phyloP scores from a whole-genome alignment of 2,329 filamentous ascomycete genomes.

The Coleophoma crateriformis region DNA sequence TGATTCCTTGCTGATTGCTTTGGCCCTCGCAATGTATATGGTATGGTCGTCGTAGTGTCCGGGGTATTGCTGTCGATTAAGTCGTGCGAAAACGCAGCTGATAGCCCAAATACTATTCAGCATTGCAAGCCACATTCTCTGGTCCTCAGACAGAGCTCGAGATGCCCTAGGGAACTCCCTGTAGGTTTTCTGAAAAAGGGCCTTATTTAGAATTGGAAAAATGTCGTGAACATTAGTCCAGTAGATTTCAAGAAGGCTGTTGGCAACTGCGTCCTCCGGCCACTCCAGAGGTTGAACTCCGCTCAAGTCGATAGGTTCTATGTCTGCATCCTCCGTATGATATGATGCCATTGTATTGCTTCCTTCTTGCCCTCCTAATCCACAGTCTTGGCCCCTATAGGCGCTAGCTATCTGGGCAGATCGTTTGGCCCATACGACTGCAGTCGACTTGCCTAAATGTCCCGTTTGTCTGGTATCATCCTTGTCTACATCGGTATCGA shows the following conservation, averaged over 20 bases:
- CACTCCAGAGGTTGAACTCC: conserved; percentile 13
- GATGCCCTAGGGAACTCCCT: conserved; percentile 4
- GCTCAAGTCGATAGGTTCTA: conserved; percentile 9
- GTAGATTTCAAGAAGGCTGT: conserved; percentile 12
- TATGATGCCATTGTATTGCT: conserved; percentile 11
- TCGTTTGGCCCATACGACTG: conserved; percentile 17
- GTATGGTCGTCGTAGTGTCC: conserved; percentile 13
- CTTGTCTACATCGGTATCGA: conserved; percentile 15
- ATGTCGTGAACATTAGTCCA: conserved; percentile 15
- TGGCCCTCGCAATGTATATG: conserved; percentile 14
- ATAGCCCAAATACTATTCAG: conserved; percentile 20
- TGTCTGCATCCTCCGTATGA: conserved; percentile 18
- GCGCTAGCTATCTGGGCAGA: conserved; percentile 7
- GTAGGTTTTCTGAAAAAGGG: conserved; percentile 11
- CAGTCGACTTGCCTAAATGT: conserved; percentile 16
- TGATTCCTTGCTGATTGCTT: conserved; percentile 12
- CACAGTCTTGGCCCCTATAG: not conserved
- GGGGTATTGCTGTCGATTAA: conserved; percentile 5
- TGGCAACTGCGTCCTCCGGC: conserved; percentile 10
- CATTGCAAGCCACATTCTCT: conserved; percentile 14
- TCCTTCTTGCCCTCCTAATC: not conserved
- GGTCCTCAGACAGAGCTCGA: conserved; percentile 3
- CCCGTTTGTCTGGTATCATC: conserved; percentile 16
- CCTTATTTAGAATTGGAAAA: conserved; percentile 15
- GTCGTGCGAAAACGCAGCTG: conserved; percentile 11